These are phyloP conservation scores for Phlebopus sp. DNA, from an alignment of 1,284 basidiomycete species.

Conservation along the genomic window DNA sequence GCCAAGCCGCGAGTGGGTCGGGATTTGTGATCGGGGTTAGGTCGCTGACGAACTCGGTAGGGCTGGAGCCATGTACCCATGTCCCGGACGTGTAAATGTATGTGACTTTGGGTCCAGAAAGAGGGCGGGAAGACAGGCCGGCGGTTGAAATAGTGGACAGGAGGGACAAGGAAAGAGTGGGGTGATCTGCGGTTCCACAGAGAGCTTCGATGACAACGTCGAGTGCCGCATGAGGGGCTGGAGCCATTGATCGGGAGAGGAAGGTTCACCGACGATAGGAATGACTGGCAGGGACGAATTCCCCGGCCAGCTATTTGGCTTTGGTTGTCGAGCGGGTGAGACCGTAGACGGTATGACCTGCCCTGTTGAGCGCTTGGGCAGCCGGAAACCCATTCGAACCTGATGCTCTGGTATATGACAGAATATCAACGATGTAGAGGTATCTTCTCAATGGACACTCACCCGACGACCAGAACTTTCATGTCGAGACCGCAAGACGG, in stretches of 20 bases:
- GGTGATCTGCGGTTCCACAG: constrained; percentile 23
- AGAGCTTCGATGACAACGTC: constrained; percentile 43
- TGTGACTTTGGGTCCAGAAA: constrained; percentile 11
- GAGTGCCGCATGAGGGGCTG: constrained; percentile 36
- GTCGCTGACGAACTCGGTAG: constrained; percentile 13
- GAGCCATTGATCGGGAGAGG: constrained; percentile 37
- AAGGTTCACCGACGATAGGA: constrained; percentile 42
- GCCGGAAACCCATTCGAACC: constrained; percentile 14
- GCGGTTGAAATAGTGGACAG: constrained; percentile 36
- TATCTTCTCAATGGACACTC: not conserved
- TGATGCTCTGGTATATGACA: constrained; percentile 10
- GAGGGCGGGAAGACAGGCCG: constrained; percentile 24
- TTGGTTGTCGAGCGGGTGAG: constrained; percentile 16
- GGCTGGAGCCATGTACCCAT: constrained; percentile 17
- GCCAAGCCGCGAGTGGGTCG: constrained; percentile 34
- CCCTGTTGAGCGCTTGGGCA: constrained; percentile 17
- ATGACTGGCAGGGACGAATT: constrained; percentile 35
- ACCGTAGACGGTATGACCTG: constrained; percentile 22
- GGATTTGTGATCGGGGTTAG: constrained; percentile 17
- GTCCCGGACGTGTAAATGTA: constrained; percentile 19
- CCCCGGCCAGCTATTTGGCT: constrained; percentile 10
- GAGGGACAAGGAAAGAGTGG: constrained; percentile 23
- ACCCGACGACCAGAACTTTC: constrained; percentile 21
- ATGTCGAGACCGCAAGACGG: constrained; percentile 1
- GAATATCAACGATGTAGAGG: no score